These are phyloP conservation scores for Mycena amicta DNA, from an alignment of 768 basidiomycete genomes.

Conservation along the genomic window DNA sequence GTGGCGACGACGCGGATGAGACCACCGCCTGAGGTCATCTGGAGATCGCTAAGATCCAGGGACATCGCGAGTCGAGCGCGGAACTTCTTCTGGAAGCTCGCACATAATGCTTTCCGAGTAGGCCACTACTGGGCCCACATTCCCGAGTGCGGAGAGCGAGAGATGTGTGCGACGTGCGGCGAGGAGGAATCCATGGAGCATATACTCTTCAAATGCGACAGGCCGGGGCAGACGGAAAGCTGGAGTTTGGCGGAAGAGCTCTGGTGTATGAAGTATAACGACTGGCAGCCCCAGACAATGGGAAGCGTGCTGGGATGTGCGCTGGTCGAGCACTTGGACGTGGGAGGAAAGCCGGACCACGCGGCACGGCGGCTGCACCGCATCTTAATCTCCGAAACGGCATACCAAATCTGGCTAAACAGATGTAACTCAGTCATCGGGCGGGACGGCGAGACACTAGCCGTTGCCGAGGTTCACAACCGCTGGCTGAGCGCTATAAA, in stretches of 20 bases:
- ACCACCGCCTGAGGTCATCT: not conserved
- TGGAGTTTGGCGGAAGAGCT: not conserved
- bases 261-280: not conserved
- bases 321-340: not conserved
- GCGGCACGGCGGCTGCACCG: not conserved
- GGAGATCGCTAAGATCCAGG: not conserved
- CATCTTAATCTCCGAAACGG: not conserved
- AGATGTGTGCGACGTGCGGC: not conserved
- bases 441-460: not conserved
- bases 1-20: not conserved
- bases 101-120: not conserved
- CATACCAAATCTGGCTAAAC: not conserved
- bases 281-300: not conserved
- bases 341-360: not conserved
- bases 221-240: not conserved
- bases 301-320: not conserved
- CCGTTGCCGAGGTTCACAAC: not conserved
- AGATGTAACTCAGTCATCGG: not conserved
- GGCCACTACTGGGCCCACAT: not conserved
- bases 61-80: not conserved
- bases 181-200: not conserved
- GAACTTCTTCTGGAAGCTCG: not conserved
- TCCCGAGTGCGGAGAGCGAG: not conserved
- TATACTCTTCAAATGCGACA: not conserved
- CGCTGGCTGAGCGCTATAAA: not conserved